These are phyloP conservation scores for Parachlorella kessleri DNA, from an alignment of 139 green algal species.

Conservation along the genomic window DNA sequence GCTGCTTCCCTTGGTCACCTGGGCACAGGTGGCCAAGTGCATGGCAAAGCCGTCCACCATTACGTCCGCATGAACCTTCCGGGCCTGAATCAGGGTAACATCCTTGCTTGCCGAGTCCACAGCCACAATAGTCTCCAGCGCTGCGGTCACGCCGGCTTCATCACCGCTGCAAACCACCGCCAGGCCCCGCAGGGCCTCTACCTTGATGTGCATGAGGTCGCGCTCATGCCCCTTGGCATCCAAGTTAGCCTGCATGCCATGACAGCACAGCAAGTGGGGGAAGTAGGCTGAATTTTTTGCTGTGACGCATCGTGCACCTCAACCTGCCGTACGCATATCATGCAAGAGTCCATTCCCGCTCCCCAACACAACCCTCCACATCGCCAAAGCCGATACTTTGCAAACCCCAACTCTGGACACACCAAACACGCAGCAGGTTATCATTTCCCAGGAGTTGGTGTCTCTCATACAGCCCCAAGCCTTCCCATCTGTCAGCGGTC, in stretches of 20 bases:
- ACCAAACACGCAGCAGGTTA: no score
- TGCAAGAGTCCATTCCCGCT: no score
- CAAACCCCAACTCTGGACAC: no score
- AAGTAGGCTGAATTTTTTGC: no score
- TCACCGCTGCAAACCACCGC: conserved; percentile 33
- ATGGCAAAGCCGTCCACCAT: conserved; percentile 26
- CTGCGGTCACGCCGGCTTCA: conserved; percentile 10
- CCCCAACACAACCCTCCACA: no score
- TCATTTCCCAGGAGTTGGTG: no score
- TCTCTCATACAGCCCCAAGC: background rate
- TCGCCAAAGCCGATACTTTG: no score
- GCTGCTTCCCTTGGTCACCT: no score
- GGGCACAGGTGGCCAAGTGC: conserved; percentile 35
- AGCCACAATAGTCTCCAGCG: conserved; percentile 12
- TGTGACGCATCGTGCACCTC: no score
- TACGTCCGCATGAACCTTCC: conserved; percentile 61
- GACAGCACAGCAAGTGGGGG: no score
- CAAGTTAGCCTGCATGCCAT: background rate
- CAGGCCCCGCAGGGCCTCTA: conserved; percentile 13
- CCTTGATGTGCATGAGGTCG: conserved; percentile 53
- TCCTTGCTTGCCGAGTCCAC: conserved; percentile 49
- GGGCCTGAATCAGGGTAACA: conserved; percentile 37
- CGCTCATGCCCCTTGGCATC: background rate
- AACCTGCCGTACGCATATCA: no score
- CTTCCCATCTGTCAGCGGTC: background rate